A percentile compares a stretch with the other conserved stretches of the same genome.
phyloP scores from a whole-genome alignment of 2,329 filamentous ascomycete species.

The Aspergillus sp. region DNA sequence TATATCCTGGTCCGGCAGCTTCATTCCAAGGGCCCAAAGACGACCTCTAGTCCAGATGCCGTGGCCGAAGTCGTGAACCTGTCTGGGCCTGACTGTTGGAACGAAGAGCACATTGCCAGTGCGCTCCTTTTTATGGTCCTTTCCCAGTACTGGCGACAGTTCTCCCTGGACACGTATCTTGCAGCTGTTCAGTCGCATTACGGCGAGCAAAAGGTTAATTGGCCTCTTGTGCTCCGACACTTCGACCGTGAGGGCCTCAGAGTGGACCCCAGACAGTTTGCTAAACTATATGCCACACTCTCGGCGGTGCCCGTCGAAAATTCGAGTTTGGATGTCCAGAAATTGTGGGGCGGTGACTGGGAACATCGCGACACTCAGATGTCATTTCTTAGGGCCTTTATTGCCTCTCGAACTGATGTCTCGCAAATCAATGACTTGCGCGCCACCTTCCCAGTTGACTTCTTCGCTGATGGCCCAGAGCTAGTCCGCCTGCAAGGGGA shows the following conservation, averaged over 20 bases:
- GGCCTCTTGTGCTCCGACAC: conserved; percentile 62
- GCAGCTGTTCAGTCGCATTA: conserved; percentile 49
- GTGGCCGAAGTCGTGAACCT: conserved; percentile 52
- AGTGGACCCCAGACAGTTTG: conserved; percentile 70
- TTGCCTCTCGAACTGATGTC: conserved; percentile 70
- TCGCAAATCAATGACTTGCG: conserved; percentile 75
- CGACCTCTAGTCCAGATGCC: conserved; percentile 67
- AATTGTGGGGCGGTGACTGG: conserved; percentile 85
- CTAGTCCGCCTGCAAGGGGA: conserved; percentile 53
- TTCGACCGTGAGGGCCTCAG: conserved; percentile 75
- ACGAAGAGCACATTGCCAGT: conserved; percentile 72
- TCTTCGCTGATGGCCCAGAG: conserved; percentile 54
- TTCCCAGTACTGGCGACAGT: conserved; percentile 53
- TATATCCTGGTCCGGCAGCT: conserved; percentile 53
- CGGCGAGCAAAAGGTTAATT: conserved; percentile 50
- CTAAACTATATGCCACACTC: conserved; percentile 70
- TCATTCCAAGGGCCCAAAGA: conserved; percentile 64
- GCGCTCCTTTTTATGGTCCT: conserved; percentile 65
- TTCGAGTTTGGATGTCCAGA: conserved; percentile 69
- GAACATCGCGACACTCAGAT: conserved; percentile 77
- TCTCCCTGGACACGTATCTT: conserved; percentile 62
- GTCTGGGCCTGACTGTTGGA: conserved; percentile 56
- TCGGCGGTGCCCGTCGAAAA: conserved; percentile 59
- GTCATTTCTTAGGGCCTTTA: conserved; percentile 85
- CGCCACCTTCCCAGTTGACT: conserved; percentile 61